Conservation (phyloP, 192 early-diverging fungal genomes). For the Backusella sp. region DNA sequence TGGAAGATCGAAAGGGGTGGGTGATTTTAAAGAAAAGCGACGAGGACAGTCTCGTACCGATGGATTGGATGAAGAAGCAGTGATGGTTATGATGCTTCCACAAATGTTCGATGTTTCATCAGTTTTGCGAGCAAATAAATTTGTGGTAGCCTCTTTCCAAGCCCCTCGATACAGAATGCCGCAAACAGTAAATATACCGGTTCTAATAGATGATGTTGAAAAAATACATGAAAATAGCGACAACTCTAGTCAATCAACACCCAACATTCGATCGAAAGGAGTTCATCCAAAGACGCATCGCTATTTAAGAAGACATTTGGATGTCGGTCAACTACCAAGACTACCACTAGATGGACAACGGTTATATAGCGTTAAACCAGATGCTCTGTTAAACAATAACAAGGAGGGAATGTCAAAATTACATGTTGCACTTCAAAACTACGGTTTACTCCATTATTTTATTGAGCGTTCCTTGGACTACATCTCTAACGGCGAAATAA, state of each 20-base stretch:
- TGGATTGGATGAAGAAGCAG: background rate
- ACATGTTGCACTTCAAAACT: conserved; percentile 18
- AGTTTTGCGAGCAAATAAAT: conserved; percentile 22
- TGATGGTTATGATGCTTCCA: conserved; percentile 10
- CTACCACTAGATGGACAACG: background rate
- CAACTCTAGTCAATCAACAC: conserved; percentile 2
- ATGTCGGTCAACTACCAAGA: background rate
- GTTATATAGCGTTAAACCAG: background rate
- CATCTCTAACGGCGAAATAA: conserved; percentile 45
- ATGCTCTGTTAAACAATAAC: conserved; percentile 9
- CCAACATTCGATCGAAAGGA: background rate
- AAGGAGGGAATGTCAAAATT: conserved; percentile 17
- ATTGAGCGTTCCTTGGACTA: conserved; percentile 47
- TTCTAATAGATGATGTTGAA: background rate
- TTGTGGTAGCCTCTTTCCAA: conserved; percentile 17
- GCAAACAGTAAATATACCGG: background rate
- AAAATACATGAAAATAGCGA: conserved; percentile 1
- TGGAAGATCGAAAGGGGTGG: conserved; percentile 33
- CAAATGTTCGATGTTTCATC: conserved; percentile 21
- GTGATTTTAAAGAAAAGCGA: conserved; percentile 16
- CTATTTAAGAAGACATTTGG: background rate
- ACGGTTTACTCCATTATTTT: conserved; percentile 21
- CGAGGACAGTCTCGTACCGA: background rate
- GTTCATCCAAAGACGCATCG: background rate
- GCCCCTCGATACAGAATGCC: conserved; percentile 11